Base-by-base conservation (phyloP, 2,329 filamentous ascomycete genomes). In the Sporothrix pseudoabietina region DNA sequence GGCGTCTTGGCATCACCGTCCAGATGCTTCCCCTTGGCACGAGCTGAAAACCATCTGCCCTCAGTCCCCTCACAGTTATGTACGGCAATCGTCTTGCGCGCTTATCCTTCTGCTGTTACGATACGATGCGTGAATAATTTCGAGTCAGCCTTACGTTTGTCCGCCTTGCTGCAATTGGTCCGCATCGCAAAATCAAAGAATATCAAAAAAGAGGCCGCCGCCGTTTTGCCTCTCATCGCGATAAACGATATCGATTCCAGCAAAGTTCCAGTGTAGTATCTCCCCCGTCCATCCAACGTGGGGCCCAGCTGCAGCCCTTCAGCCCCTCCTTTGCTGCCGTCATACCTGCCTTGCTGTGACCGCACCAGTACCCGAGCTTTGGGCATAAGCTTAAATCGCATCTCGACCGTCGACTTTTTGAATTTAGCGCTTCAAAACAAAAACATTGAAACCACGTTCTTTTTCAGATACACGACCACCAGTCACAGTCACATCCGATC, bases 271-370 rank as follows among this genome's bases (percentile, higher is more conserved):
- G 59, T 44, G 57, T n/a, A 55, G 35, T 44, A 71, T 44, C 14
- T 14, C 52, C 52, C 66, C 69, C 57, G 10, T 54, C 71, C 71
- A 72, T 32, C 59, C 49, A 68, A 72, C 71, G 71, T 72, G 71
- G 71, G 71, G 71, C 52, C 14, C 35, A 49, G 12, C 32, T 72
- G 52, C 52, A 68, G 61, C 59, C 59, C 35, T 44, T 66, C 57
- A 72, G 52, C 71, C 70, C 71, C 71, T 72, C 71, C 61, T 72
- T 72, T 72, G 39, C 26, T 72, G 52, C 63, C 63, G 71, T 68
- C 52, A 68, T 41, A 35, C 30, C 30, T 54, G 26, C 26, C 26
- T 26, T 26, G 26, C 26, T 26, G 44, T 35, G 44, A 52, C 41
- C 52, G 49, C 61, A 44, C 32, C 70, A 26, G n/a, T 26, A 22